These are phyloP conservation scores for Pestalotiopsis sp. DNA, from an alignment of 2,329 filamentous ascomycete species.

Conservation along the genomic window DNA sequence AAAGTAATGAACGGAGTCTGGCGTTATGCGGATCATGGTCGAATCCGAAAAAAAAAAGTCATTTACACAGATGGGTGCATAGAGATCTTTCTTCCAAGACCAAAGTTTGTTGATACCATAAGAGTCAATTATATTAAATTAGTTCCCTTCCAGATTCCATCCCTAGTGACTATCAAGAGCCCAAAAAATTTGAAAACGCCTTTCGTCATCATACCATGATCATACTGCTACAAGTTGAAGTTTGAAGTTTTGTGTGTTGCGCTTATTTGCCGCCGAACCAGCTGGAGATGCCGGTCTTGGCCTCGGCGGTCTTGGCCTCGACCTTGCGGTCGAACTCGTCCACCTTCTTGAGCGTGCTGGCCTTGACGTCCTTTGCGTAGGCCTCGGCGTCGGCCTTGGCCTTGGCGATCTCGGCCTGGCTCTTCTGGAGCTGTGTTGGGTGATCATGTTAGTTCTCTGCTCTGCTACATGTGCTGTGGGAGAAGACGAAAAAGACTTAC, in stretches of 20 bases:
- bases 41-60: neutral
- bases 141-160: neutral
- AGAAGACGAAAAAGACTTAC: constrained; percentile 50
- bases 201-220: neutral
- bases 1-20: neutral
- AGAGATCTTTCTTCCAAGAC: neutral
- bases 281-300: constrained; percentile 79
- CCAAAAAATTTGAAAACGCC: neutral
- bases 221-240: neutral
- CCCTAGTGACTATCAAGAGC: neutral
- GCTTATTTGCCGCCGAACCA: constrained; percentile 74
- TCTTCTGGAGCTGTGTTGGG: constrained; percentile 61
- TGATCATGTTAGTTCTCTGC: constrained; percentile 31
- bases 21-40: neutral
- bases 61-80: neutral
- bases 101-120: neutral
- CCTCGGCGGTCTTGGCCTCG: constrained; percentile 76
- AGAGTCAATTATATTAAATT: neutral
- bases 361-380: constrained; percentile 64
- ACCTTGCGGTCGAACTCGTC: constrained; percentile 84
- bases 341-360: constrained; percentile 70
- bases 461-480: neutral
- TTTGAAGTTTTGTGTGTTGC: neutral
- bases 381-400: constrained; percentile 63
- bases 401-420: constrained; percentile 63